A percentile compares a stretch with the other conserved stretches of the same genome.
phyloP scores from a whole-genome alignment of 2,329 filamentous ascomycete genomes.

The Triangularia verruculosa region DNA sequence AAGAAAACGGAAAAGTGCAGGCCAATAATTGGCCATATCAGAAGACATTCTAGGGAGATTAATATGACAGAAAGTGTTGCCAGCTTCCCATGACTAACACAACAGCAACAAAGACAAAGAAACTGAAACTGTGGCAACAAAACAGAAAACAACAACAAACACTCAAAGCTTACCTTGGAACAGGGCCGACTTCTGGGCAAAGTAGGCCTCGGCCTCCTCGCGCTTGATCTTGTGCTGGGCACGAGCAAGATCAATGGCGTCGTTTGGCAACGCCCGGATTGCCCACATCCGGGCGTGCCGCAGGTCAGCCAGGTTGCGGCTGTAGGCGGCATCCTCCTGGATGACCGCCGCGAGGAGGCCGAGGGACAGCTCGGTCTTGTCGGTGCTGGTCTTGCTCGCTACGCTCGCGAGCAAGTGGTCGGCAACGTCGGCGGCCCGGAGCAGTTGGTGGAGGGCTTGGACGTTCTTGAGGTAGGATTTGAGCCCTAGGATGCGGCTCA shows the following conservation, averaged over 20 bases:
- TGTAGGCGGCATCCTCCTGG: conserved; percentile 77
- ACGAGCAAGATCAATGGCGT: conserved; percentile 54
- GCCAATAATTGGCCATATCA: background rate
- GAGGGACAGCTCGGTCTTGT: conserved; percentile 58
- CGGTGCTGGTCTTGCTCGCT: conserved; percentile 62
- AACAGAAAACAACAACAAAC: background rate
- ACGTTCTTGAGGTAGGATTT: conserved; percentile 76
- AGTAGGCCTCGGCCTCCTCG: conserved; percentile 19
- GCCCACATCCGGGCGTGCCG: conserved; percentile 90
- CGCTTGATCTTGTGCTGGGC: conserved; percentile 10
- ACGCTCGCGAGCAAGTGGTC: conserved; percentile 65
- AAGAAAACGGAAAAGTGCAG: too few species aligned
- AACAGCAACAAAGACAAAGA: background rate
- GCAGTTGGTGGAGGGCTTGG: conserved; percentile 62
- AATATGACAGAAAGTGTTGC: background rate
- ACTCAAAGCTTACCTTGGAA: background rate
- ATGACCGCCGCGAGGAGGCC: conserved; percentile 66
- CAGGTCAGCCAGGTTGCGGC: conserved; percentile 76
- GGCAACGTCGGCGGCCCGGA: conserved; percentile 59
- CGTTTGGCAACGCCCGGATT: conserved; percentile 80
- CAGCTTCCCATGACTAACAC: background rate
- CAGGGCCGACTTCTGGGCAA: conserved; percentile 11
- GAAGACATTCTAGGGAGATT: background rate
- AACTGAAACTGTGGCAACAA: background rate
- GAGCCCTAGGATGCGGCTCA: conserved; percentile 83